A percentile compares a stretch with the other conserved stretches of the same genome.
Conservation (phyloP, 2,329 filamentous ascomycete genomes). For the Pseudopithomyces maydicus region DNA sequence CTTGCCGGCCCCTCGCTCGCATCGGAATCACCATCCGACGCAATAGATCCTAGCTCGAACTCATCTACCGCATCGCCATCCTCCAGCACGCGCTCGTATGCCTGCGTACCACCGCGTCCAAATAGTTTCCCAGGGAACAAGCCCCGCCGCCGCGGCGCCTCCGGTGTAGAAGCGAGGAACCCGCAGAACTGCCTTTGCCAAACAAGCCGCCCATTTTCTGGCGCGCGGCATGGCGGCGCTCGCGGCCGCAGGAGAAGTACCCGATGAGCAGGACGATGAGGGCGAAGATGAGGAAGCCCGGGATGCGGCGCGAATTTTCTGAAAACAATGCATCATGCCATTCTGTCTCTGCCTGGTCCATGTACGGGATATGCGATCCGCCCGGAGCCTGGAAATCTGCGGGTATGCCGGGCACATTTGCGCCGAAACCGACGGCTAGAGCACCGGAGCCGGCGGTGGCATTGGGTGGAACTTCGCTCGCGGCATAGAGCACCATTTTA, state of each 20-base stretch:
- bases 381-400: constrained; percentile 84
- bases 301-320: constrained; percentile 67
- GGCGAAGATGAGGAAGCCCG: constrained; percentile 78
- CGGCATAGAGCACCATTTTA: constrained; percentile 93
- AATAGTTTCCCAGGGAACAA: constrained; percentile 64
- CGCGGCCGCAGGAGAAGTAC: constrained; percentile 80
- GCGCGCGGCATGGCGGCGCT: constrained; percentile 67
- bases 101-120: constrained; percentile 48
- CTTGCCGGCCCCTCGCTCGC: constrained; percentile 59
- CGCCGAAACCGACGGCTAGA: constrained; percentile 89
- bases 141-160: constrained; percentile 54
- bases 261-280: constrained; percentile 70
- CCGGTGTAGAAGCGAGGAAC: constrained; percentile 14
- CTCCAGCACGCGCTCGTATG: constrained; percentile 85
- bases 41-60: constrained; percentile 76
- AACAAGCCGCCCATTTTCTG: constrained; percentile 58
- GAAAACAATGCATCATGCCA: constrained; percentile 68
- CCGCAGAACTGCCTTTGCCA: constrained; percentile 47
- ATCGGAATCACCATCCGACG: constrained; percentile 66
- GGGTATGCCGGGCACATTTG: constrained; percentile 72
- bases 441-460: constrained; percentile 42
- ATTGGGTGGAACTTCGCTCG: constrained; percentile 79
- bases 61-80: constrained; percentile 71
- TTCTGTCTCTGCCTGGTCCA: constrained; percentile 53
- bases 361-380: constrained; percentile 52